phyloP scores from a whole-genome alignment of 768 basidiomycete species.

The Russula sp. region DNA sequence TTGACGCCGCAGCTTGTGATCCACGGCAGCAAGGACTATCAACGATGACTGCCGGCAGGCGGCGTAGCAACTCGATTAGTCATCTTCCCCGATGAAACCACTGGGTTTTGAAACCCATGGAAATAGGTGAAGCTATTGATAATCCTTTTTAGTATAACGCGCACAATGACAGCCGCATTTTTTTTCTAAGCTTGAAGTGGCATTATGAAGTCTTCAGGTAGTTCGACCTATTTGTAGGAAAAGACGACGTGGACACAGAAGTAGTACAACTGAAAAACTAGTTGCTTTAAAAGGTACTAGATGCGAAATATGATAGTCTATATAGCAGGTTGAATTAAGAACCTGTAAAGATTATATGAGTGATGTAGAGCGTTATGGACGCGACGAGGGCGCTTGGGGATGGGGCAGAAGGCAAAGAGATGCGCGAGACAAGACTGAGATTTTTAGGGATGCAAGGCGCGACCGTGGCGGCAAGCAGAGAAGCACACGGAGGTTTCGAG shows the following conservation, averaged over 20 bases:
- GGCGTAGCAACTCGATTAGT: conserved; percentile 73
- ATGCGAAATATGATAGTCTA: too few relatives aligned
- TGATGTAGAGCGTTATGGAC: not conserved
- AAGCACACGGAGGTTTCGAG: too few relatives aligned
- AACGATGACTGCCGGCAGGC: conserved; percentile 39
- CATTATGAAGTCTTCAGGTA: conserved; percentile 91
- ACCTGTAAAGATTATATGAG: not conserved
- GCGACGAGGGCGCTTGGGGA: not conserved
- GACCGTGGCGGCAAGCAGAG: too few relatives aligned
- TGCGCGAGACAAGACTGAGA: too few relatives aligned
- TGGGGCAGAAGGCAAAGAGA: too few relatives aligned
- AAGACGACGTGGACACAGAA: conserved; percentile 4
- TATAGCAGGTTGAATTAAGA: not conserved
- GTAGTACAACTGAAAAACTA: conserved; percentile 1
- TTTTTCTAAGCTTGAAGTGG: conserved; percentile 70
- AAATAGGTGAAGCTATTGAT: conserved; percentile 46
- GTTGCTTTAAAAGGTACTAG: not conserved
- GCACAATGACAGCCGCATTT: not conserved
- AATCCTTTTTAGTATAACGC: not conserved
- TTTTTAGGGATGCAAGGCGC: too few relatives aligned
- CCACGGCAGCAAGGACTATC: conserved; percentile 85
- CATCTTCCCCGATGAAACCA: conserved; percentile 91
- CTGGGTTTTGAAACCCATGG: conserved; percentile 81
- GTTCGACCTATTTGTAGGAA: conserved; percentile 70
- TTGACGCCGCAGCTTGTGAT: conserved; percentile 79